Percentiles rank a stretch among this genome's conserved stretches.
Evolutionary conservation across 1,284 basidiomycete genomes (phyloP).

Genomic region (Hypsizygus ulmarius): DNA sequence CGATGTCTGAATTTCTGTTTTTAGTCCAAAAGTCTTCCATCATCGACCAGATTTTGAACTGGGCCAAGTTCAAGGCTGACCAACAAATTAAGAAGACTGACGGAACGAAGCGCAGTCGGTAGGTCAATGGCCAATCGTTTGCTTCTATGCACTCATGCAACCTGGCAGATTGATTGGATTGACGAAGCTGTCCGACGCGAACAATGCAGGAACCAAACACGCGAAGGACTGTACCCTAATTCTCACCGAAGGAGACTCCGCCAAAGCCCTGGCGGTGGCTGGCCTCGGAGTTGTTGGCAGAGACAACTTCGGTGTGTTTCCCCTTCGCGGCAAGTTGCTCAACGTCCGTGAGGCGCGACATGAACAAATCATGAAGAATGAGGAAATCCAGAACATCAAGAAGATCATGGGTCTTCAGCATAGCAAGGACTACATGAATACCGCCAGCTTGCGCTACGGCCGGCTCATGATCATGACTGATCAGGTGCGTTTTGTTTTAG

Average conservation of each 20-base stretch:
- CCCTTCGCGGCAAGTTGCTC: conserved; percentile 93
- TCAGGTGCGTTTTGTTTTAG: conserved; percentile 58
- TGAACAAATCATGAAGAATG: conserved; percentile 97
- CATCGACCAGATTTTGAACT: conserved; percentile 90
- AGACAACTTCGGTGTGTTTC: conserved; percentile 97
- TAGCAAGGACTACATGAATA: conserved; percentile 81
- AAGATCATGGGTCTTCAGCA: conserved; percentile 97
- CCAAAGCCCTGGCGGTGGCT: conserved; percentile 94
- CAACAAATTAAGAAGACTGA: conserved; percentile 96
- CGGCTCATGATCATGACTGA: conserved; percentile 99
- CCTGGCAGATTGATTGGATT: conserved; percentile 77
- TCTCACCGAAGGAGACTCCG: conserved; percentile 98
- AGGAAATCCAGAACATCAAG: conserved; percentile 96
- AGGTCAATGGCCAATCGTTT: conserved; percentile 19
- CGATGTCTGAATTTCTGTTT: conserved; percentile 1
- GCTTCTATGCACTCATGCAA: conserved; percentile 2
- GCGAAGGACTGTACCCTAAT: conserved; percentile 92
- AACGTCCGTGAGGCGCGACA: conserved; percentile 98
- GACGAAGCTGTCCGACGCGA: conserved; percentile 94
- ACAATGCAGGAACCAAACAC: conserved; percentile 90
- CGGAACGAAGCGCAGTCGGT: conserved; percentile 89
- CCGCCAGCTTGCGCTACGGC: conserved; percentile 85
- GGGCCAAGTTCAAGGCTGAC: conserved; percentile 97
- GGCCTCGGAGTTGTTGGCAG: conserved; percentile 94
- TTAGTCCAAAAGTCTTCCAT: conserved; percentile 89